Evolutionary conservation across 2,329 filamentous ascomycete species (phyloP), one percentile per base, ranked within the genome.

Genomic region (Diplodia sapinea): DNA sequence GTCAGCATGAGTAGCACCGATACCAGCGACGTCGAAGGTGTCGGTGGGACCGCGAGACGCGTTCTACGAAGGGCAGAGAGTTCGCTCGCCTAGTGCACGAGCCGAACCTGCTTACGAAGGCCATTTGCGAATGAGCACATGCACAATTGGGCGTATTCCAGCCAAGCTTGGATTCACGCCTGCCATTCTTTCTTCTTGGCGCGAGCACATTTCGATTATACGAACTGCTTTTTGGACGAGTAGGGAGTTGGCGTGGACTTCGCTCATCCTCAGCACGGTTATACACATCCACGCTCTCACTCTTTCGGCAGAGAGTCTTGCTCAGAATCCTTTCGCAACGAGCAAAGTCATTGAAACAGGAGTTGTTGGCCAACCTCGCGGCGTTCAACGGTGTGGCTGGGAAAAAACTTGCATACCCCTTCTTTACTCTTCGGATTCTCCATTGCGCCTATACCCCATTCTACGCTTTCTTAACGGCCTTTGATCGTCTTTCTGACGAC

Each of bases 1-100:
- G 47, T 55, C 55, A 66, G 65, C 13, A 26, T 66, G 33, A 66
- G 65, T 55, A 66, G 65, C 12, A 29, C 55, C 11, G 65, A 66
- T 5, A 66, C 33, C n/a, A 66, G 65, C 15, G 65, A 66, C 8
- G 31, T 43, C 17, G 65, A 66, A 43, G 55, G 65, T 17, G 55
- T 54, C 2, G 47, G 47, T 31, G 55, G 65, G 15, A 66, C 65
- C 13, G 65, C 52, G 7, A 56, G 33, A 50, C 65, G 65, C 31
- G 65, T 66, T 33, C 29, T 52, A 26, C 40, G 65, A 31, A 38
- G 65, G 26, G 47, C 54, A 36, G 65, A 66, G n/a, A 66, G 65
- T 49, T 56, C 40, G 40, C 50, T 55, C 20, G 63, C 33, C 23
- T 66, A 40, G 23, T n/a, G 8, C 12, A 49, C 52, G 52, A 66